phyloP scores from a whole-genome alignment of 108 stramenopile genomes.

The Phaeodactylum tricornutum region DNA sequence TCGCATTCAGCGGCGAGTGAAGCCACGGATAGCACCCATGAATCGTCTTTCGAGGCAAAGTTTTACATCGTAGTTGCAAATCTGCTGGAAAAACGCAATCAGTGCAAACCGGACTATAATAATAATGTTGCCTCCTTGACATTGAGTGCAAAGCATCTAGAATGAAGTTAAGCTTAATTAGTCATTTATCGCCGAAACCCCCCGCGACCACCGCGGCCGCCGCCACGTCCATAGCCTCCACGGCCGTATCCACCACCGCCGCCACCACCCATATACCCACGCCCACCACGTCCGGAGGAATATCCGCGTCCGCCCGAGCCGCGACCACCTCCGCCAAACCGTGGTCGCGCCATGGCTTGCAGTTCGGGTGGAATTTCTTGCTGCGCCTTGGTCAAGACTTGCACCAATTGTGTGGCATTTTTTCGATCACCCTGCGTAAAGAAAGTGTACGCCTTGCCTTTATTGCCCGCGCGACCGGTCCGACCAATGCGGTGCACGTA shows the following conservation, averaged over 20 bases:
- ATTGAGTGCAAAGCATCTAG: too few relatives aligned
- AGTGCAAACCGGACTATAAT: too few relatives aligned
- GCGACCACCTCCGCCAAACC: conserved; percentile 46
- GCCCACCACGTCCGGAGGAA: conserved; percentile 50
- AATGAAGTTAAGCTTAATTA: too few relatives aligned
- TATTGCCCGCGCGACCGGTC: conserved; percentile 91
- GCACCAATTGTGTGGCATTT: conserved; percentile 70
- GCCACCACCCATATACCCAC: conserved; percentile 44
- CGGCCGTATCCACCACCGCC: conserved; percentile 30
- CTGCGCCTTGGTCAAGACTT: conserved; percentile 71
- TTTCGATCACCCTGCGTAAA: conserved; percentile 82
- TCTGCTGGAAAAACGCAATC: too few relatives aligned
- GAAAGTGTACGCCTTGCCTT: conserved; percentile 85
- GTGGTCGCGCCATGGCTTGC: conserved; percentile 54
- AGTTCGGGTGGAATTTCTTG: conserved; percentile 76
- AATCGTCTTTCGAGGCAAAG: too few relatives aligned
- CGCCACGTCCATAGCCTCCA: conserved; percentile 29
- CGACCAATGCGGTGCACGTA: conserved; percentile 93
- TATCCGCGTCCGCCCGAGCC: conserved; percentile 32
- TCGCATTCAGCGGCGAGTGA: too few relatives aligned
- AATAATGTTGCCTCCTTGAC: too few relatives aligned
- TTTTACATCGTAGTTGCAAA: too few relatives aligned
- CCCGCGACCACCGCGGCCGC: conserved; percentile 17
- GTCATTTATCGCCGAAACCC: too few relatives aligned
- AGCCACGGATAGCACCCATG: too few relatives aligned